Evolutionary conservation across 768 basidiomycete species (phyloP), one percentile per base, ranked within the genome.

Genomic region (Myochromella boudieri): DNA sequence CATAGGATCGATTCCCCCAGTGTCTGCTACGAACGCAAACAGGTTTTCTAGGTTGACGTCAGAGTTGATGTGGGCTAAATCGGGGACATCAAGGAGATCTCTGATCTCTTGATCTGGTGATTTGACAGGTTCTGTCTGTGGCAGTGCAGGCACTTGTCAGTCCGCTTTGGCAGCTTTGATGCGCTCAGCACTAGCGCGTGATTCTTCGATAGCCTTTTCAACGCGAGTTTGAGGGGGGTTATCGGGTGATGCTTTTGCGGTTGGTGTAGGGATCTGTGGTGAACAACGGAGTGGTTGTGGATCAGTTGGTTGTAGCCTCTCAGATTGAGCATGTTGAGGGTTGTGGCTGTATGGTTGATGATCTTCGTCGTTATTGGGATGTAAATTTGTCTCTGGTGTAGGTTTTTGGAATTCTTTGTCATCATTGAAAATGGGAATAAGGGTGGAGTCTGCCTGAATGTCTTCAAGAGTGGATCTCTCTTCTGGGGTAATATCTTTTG

Each of bases 1-100:
- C 20, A 31, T 20, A n/a, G 45, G 56, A 45, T 55, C 37, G 18
- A 48, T 34, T 3, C 36, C 42, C 4, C n/a, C 40, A 2, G 26
- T 25, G 2, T 44, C 37, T 1, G 41, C 17, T 9, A 44, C 42
- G 6, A 38, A 25, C 1, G 25, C 33, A 22, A 52, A 22, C 14
- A 24, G 29, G 3, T 18, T 25, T 17, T 34, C 42, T 37, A 26
- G 45, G n/a, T 39, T 4, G 11, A 31, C 34, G 11, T 42, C 9
- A 11, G 12, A 4, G 7, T 18, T 20, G 4, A 9, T n/a, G 14
- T 31, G 9, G n/a, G 8, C 9, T 8, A 31, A n/a, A n/a, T n/a
- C n/a, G n/a, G n/a, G n/a, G n/a, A n/a, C n/a, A n/a, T n/a, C n/a
- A n/a, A n/a, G n/a, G n/a, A n/a, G n/a, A n/a, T n/a, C n/a, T n/a